Conservation (phyloP, 768 basidiomycete genomes). For the Melanogaster broomeanus region DNA sequence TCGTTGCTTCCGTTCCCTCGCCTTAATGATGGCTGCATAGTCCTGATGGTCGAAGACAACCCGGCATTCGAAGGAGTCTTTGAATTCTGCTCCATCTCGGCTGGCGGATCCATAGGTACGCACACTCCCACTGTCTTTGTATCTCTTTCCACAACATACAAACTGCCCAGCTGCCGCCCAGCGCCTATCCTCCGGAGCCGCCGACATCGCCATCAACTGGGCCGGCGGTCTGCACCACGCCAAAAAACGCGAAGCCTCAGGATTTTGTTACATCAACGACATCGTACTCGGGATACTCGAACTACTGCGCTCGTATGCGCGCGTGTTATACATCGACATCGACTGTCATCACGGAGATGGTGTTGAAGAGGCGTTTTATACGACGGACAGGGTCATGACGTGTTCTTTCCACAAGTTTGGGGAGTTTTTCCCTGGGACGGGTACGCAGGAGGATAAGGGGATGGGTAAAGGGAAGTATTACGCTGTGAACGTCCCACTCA, state of each 20-base stretch:
- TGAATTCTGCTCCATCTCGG: constrained; percentile 96
- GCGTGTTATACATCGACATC: constrained; percentile 97
- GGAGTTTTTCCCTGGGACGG: constrained; percentile 78
- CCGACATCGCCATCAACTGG: constrained; percentile 93
- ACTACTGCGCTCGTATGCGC: constrained; percentile 76
- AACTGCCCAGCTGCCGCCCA: constrained; percentile 68
- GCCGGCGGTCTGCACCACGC: constrained; percentile 95
- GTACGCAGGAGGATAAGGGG: constrained; percentile 83
- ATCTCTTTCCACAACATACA: no score
- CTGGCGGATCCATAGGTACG: constrained; percentile 91
- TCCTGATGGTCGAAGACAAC: constrained; percentile 86
- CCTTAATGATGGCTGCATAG: constrained; percentile 25
- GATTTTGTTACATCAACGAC: constrained; percentile 99
- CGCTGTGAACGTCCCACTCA: constrained; percentile 88
- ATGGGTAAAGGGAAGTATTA: constrained; percentile 85
- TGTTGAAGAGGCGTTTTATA: no score
- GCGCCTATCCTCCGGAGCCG: constrained; percentile 72
- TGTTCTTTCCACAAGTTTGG: constrained; percentile 97
- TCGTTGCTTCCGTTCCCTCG: not conserved
- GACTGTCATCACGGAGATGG: constrained; percentile 99
- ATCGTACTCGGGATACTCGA: constrained; percentile 95
- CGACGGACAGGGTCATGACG: constrained; percentile 96
- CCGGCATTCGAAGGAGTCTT: constrained; percentile 96
- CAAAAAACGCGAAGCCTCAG: constrained; percentile 92
- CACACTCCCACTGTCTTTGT: no score